Evolutionary conservation across 345 rosid species (phyloP).

Genomic region (Toxicodendron radicans): DNA sequence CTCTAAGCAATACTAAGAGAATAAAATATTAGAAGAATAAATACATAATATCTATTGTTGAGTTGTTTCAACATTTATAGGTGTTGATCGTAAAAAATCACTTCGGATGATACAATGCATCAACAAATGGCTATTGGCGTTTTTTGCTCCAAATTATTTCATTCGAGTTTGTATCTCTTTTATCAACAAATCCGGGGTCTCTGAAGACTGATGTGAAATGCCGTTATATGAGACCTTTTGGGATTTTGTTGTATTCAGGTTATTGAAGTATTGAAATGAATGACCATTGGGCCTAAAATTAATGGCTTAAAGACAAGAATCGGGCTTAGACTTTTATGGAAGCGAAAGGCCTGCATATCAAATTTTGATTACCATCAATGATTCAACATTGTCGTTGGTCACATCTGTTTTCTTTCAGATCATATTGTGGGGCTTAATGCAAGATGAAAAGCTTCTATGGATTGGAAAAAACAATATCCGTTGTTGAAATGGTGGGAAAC

Average conservation of each 20-base stretch:
- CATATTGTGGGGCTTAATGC: neutral
- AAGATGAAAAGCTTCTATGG: neutral
- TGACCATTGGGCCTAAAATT: neutral
- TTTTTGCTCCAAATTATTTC: too few relatives aligned
- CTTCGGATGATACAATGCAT: too few relatives aligned
- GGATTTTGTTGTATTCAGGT: too few relatives aligned
- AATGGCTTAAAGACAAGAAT: neutral
- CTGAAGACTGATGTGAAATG: neutral
- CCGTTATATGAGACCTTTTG: neutral
- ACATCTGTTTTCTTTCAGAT: neutral
- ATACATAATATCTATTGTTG: too few relatives aligned
- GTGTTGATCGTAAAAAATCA: too few relatives aligned
- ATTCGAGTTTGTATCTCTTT: neutral
- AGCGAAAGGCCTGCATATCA: neutral
- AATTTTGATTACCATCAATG: neutral
- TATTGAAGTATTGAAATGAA: too few relatives aligned
- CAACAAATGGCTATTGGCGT: neutral
- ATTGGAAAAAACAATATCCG: neutral
- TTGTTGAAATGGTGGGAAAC: neutral
- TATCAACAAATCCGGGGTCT: neutral
- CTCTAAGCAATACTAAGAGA: too few relatives aligned
- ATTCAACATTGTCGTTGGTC: neutral
- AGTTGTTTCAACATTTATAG: too few relatives aligned
- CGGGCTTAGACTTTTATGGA: neutral
- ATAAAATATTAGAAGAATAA: too few relatives aligned